These are phyloP conservation scores for Hansfordia pulvinata DNA, from an alignment of 2,329 filamentous ascomycete genomes.

Conservation along the genomic window DNA sequence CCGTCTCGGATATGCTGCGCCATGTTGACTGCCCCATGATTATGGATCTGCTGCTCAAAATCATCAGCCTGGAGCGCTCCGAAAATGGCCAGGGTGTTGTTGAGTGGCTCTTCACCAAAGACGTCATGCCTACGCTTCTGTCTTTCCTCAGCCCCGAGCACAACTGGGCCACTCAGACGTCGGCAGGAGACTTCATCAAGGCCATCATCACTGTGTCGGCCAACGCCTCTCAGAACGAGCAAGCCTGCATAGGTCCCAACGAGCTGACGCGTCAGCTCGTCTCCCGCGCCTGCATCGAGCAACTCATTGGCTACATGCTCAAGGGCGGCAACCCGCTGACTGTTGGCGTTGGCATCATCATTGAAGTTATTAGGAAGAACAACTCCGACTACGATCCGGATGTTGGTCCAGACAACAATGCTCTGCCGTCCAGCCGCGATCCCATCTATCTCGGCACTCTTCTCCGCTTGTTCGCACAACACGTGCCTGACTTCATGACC, in stretches of 20 bases:
- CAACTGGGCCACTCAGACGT: constrained; percentile 84
- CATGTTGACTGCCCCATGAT: constrained; percentile 97
- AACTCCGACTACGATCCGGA: constrained; percentile 98
- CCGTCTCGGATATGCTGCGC: constrained; percentile 73
- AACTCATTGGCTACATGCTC: constrained; percentile 84
- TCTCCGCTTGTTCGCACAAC: constrained; percentile 74
- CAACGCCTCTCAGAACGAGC: constrained; percentile 94
- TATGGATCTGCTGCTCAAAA: constrained; percentile 94
- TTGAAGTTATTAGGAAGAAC: constrained; percentile 97
- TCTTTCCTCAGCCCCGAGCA: constrained; percentile 78
- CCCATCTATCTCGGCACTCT: constrained; percentile 92
- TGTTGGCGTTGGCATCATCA: constrained; percentile 92
- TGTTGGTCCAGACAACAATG: constrained; percentile 66
- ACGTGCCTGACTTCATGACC: constrained; percentile 88
- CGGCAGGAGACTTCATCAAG: constrained; percentile 93
- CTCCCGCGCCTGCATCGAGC: constrained; percentile 69
- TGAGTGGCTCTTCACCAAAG: constrained; percentile 89
- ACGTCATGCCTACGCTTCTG: constrained; percentile 75
- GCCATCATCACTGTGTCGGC: constrained; percentile 98
- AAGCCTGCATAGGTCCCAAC: constrained; percentile 97
- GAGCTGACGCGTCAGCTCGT: constrained; percentile 92
- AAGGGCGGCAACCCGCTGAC: constrained; percentile 86
- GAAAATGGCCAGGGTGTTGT: constrained; percentile 88
- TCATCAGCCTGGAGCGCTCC: constrained; percentile 87
- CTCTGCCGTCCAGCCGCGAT: constrained; percentile 70